Percentiles rank a stretch among this genome's conserved stretches.
phyloP scores from a whole-genome alignment of 441 rosid species.

The Gossypium lobatum region DNA sequence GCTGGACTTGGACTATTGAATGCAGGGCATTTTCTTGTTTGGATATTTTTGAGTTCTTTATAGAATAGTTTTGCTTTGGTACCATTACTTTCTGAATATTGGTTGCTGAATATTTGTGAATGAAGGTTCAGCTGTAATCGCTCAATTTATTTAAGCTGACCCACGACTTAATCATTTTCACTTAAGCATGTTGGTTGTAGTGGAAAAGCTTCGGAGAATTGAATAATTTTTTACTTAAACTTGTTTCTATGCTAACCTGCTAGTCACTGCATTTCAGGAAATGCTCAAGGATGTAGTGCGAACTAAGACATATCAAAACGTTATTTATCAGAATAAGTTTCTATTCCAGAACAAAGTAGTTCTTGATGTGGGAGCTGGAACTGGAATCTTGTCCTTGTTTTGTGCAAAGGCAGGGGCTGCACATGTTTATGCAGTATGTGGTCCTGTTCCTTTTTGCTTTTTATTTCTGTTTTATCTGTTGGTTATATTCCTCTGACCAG shows the following conservation, averaged over 20 bases:
- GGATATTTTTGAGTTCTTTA: neutral
- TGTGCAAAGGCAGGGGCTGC: constrained; percentile 97
- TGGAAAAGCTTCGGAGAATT: neutral
- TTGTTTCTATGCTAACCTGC: neutral
- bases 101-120: neutral
- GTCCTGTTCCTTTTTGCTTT: neutral
- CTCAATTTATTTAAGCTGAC: neutral
- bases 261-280: constrained; percentile 51
- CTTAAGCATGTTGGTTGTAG: neutral
- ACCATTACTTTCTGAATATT: neutral
- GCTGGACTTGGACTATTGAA: constrained; percentile 16
- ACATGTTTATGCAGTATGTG: constrained; percentile 84
- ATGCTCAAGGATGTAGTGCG: constrained; percentile 94
- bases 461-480: neutral
- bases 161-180: neutral
- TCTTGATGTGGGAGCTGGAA: constrained; percentile 98
- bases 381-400: constrained; percentile 90
- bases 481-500: neutral
- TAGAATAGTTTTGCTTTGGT: neutral
- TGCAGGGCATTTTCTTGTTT: neutral
- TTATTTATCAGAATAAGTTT: constrained; percentile 85
- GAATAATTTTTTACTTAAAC: neutral
- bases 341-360: constrained; percentile 84
- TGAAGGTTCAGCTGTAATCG: neutral
- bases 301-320: constrained; percentile 93